phyloP scores from a whole-genome alignment of 2,329 filamentous ascomycete species.

The Byssothecium circinans region DNA sequence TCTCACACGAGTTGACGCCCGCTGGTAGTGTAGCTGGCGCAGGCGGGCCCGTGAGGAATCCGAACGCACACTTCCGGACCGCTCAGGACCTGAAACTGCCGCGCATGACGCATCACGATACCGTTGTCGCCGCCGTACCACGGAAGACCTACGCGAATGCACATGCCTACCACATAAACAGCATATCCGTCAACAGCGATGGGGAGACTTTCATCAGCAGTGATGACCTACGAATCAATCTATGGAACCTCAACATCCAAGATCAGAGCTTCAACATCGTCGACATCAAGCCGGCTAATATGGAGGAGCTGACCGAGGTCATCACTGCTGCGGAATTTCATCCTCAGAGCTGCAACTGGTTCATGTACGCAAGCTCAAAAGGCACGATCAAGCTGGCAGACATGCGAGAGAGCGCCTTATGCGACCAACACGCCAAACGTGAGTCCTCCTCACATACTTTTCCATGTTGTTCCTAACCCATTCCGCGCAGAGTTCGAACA shows the following conservation, averaged over 20 bases:
- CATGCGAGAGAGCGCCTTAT: constrained; percentile 95
- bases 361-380: constrained; percentile 99
- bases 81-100: constrained; percentile 87
- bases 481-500: constrained; percentile 82
- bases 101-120: constrained; percentile 95
- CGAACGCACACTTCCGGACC: constrained; percentile 74
- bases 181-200: constrained; percentile 99
- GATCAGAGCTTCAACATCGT: constrained; percentile 99
- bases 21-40: constrained; percentile 68
- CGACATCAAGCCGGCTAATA: constrained; percentile 99
- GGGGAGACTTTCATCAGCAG: constrained; percentile 99
- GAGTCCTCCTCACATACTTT: constrained; percentile 44
- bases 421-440: constrained; percentile 95
- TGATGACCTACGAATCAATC: constrained; percentile 94
- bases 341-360: constrained; percentile 97
- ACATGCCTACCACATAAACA: constrained; percentile 99
- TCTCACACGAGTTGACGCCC: constrained; percentile 91
- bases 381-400: constrained; percentile 98
- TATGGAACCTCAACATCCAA: constrained; percentile 99
- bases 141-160: constrained; percentile 97
- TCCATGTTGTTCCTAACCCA: constrained; percentile 7
- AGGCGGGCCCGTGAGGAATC: constrained; percentile 75
- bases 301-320: constrained; percentile 98
- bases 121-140: constrained; percentile 93
- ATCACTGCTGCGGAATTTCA: constrained; percentile 99